These are phyloP conservation scores for Diaporthe caulivora DNA, from an alignment of 2,329 filamentous ascomycete species.

Conservation along the genomic window DNA sequence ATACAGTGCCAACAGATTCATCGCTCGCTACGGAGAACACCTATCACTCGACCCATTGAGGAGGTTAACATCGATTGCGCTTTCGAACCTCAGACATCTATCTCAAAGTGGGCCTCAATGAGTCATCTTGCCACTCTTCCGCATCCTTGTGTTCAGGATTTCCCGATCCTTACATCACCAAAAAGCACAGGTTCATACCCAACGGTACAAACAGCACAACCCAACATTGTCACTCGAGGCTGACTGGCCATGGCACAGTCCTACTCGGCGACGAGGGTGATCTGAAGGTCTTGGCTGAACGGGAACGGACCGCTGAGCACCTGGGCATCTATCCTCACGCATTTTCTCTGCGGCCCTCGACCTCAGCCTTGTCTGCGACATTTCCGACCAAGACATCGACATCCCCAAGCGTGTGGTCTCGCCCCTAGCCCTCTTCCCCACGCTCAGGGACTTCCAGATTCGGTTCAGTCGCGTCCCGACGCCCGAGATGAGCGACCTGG, in stretches of 20 bases:
- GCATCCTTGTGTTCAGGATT: too few species aligned
- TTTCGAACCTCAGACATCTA: not conserved
- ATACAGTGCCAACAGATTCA: not conserved
- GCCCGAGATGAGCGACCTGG: not conserved
- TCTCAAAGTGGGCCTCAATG: not conserved
- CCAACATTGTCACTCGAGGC: not conserved
- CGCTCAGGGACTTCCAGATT: not conserved
- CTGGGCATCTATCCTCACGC: not conserved
- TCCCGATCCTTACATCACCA: too few species aligned
- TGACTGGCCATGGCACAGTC: not conserved
- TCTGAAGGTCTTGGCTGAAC: not conserved
- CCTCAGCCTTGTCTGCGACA: not conserved
- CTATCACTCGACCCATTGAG: not conserved
- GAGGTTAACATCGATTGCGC: not conserved
- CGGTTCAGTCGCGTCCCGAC: not conserved
- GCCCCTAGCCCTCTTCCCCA: not conserved
- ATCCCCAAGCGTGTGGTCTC: not conserved
- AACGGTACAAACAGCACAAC: not conserved
- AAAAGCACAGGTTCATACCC: too few species aligned
- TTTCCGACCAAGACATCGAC: not conserved
- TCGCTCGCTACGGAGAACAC: not conserved
- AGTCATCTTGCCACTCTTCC: not conserved
- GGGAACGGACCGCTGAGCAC: not conserved
- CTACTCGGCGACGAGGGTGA: not conserved
- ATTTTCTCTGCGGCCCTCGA: not conserved